A percentile compares a stretch with the other conserved stretches of the same genome.
These are phyloP conservation scores for Colletotrichum camelliae DNA, from an alignment of 2,329 filamentous ascomycete genomes.

Conservation along the genomic window DNA sequence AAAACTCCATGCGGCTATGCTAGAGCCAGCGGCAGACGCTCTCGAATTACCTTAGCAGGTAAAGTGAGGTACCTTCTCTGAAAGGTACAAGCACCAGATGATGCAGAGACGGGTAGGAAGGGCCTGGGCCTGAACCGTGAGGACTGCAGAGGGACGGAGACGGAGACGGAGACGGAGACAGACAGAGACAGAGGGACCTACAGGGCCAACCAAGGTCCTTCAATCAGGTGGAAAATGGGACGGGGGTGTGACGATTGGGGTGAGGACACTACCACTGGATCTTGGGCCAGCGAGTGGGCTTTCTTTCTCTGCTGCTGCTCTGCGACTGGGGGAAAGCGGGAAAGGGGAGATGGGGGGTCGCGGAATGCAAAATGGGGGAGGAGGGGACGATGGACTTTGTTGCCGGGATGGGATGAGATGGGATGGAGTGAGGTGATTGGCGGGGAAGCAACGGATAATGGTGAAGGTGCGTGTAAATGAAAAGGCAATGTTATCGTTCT, in stretches of 20 bases:
- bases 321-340: neutral
- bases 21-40: neutral
- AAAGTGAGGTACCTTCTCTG: neutral
- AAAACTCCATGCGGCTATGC: neutral
- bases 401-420: constrained; percentile 13
- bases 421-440: constrained; percentile 10
- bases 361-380: neutral
- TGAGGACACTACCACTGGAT: neutral
- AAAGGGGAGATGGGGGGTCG: neutral
- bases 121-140: neutral
- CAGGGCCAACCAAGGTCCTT: neutral
- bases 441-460: neutral
- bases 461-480: neutral
- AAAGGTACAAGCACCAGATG: neutral
- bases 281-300: neutral
- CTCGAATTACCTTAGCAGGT: neutral
- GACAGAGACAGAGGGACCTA: neutral
- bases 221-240: constrained; percentile 2
- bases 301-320: neutral
- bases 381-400: neutral
- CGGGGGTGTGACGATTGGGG: neutral
- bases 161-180: neutral
- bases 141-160: neutral
- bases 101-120: neutral
- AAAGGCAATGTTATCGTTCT: neutral